A percentile compares a stretch with the other conserved stretches of the same genome.
Evolutionary conservation across 306 rosid species (phyloP).

Genomic region (Cucurbita ficifolia): DNA sequence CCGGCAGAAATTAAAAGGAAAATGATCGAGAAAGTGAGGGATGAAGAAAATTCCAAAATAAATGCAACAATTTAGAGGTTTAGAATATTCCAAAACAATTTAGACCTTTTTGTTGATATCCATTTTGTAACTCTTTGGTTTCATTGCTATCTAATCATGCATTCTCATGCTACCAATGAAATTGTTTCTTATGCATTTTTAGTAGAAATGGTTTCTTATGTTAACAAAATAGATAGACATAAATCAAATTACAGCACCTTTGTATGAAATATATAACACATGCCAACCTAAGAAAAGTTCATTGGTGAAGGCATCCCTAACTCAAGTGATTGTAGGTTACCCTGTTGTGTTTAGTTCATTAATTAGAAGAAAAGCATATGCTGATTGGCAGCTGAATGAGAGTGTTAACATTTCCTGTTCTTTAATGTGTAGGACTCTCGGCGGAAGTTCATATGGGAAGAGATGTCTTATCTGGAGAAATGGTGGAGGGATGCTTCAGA

Average conservation of each 20-base stretch:
- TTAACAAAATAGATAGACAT: not conserved
- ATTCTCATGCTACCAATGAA: not conserved
- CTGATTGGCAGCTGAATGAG: not conserved
- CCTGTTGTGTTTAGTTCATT: not conserved
- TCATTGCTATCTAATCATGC: not conserved
- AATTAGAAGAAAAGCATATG: not conserved
- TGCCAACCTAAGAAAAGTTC: not conserved
- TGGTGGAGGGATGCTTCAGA: slow-evolving; percentile 95
- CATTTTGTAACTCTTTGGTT: not conserved
- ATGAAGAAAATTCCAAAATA: not conserved
- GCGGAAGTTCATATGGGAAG: slow-evolving; percentile 98
- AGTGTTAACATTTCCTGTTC: not conserved
- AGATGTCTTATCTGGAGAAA: slow-evolving; percentile 94
- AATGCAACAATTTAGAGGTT: not conserved
- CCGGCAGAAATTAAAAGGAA: not conserved
- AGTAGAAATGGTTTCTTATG: not conserved
- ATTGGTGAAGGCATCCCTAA: not conserved
- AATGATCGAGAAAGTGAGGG: not conserved
- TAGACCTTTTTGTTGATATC: not conserved
- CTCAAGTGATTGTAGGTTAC: not conserved
- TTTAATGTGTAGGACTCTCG: slow-evolving; percentile 46
- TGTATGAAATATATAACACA: not conserved
- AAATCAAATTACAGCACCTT: not conserved
- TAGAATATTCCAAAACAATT: no score
- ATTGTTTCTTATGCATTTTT: not conserved